Conservation (phyloP, 441 rosid species). For the Melastoma candidum region DNA sequence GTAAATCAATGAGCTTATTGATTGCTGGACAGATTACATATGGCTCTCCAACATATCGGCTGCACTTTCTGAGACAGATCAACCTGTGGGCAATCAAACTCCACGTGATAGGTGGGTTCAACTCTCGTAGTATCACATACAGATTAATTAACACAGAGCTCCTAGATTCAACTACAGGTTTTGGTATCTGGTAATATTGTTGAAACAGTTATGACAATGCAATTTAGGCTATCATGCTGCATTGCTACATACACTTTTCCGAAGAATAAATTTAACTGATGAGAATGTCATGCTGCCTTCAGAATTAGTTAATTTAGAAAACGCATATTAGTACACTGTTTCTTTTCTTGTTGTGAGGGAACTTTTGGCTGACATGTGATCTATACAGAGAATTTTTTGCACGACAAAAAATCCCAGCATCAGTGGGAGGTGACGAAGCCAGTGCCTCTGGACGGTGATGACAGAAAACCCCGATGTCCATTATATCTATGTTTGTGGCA, state of each 20-base stretch:
- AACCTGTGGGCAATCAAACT: conserved; percentile 53
- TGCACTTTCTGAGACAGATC: conserved; percentile 42
- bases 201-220: no score
- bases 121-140: no score
- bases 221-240: no score
- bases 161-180: no score
- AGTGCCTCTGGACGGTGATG: conserved; percentile 44
- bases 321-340: no score
- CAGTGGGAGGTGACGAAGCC: conserved; percentile 54
- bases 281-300: no score
- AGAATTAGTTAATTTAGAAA: no score
- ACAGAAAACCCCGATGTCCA: conserved; percentile 61
- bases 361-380: conserved; percentile 8
- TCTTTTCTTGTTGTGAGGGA: not conserved
- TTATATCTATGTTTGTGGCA: conserved; percentile 62
- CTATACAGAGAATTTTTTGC: conserved; percentile 43
- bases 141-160: no score
- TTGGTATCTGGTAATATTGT: no score
- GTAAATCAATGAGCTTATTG: no score
- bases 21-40: conserved; percentile 46
- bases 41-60: conserved; percentile 71
- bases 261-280: no score
- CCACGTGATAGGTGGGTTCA: conserved; percentile 62
- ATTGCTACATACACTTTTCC: no score
- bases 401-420: conserved; percentile 27